Conservation (phyloP, 2,329 filamentous ascomycete genomes). For the Elsinoe ampelina region DNA sequence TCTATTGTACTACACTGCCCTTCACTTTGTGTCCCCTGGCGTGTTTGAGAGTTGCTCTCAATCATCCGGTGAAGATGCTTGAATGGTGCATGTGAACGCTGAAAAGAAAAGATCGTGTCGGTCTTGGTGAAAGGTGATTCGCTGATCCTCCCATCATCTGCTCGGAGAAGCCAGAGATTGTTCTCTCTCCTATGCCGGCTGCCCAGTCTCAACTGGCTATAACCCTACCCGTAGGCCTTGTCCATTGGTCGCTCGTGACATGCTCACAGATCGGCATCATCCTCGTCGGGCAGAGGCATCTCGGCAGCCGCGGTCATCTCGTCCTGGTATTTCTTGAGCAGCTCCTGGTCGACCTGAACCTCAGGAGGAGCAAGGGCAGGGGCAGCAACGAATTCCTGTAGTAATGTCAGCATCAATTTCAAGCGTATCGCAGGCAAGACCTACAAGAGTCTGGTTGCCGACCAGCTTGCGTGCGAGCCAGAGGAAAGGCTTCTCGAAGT, state of each 20-base stretch:
- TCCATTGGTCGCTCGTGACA: not conserved
- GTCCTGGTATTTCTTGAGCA: conserved; percentile 71
- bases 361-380: conserved; percentile 90
- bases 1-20: conserved; percentile 1
- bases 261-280: conserved; percentile 58
- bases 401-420: conserved; percentile 21
- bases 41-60: not conserved
- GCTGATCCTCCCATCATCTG: conserved; percentile 3
- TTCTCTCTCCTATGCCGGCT: not conserved
- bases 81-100: conserved; percentile 10
- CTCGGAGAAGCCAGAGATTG: not conserved
- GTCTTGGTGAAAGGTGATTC: conserved; percentile 3
- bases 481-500: conserved; percentile 99
- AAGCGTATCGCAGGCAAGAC: conserved; percentile 26
- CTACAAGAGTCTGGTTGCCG: conserved; percentile 76
- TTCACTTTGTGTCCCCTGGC: not conserved
- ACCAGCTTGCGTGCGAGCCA: conserved; percentile 98
- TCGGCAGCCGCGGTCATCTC: conserved; percentile 77
- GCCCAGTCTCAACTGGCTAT: not conserved
- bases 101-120: conserved; percentile 10
- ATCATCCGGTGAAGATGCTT: not conserved
- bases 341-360: conserved; percentile 74
- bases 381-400: conserved; percentile 88
- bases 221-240: not conserved
- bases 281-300: conserved; percentile 89